Base-by-base conservation (phyloP, 1,139 yeast species). In the Yamadazyma sp. region DNA sequence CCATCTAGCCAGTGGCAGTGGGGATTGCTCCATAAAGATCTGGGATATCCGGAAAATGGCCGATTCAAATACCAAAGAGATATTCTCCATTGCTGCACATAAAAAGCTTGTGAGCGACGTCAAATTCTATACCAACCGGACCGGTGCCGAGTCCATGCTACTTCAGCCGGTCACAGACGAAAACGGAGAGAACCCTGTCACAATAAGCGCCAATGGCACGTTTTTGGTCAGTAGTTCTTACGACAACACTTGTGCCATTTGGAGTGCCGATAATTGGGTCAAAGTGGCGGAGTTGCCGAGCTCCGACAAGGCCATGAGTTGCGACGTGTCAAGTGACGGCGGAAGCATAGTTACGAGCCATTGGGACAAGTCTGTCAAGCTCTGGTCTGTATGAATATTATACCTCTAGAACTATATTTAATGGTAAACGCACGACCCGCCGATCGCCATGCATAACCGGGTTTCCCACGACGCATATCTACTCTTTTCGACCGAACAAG, bases 1-100 rank as follows among this genome's bases (percentile, higher is more conserved):
- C 49, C 82, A 84, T 39, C 53, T 89, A 4, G 90, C 89, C 2
- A 80, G 94, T 0, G 97, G 88, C 3, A 80, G 95, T 44, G 95
- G 87, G 0, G 97, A 90, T 59, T 81, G 90, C 30, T 64, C 82
- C 1, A 73, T 88, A 9, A 84, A 85, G 52, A 70, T 90, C 1
- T 92, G 97, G 97, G 98, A 92, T 61, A 40, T 92, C 33, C 70
- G 98, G 34, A 62, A 56, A 35, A 39, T 64, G 14, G 55, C 56
- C 24, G 41, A 50, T 32, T 25, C 15, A 16, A 16, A 14, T 6
- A 24, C 18, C 59, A 14, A 11, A 26, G 76, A 72, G 29, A 43
- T 67, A 14, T 68, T 66, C 32, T 69, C 84, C 1, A 77, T 92
- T 2, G 82, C 90, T 1, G 94, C 94, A 0, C 97, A 92, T 59